These are phyloP conservation scores for Nicotiana benthamiana DNA, from an alignment of 257 asterid genomes.

Conservation along the genomic window DNA sequence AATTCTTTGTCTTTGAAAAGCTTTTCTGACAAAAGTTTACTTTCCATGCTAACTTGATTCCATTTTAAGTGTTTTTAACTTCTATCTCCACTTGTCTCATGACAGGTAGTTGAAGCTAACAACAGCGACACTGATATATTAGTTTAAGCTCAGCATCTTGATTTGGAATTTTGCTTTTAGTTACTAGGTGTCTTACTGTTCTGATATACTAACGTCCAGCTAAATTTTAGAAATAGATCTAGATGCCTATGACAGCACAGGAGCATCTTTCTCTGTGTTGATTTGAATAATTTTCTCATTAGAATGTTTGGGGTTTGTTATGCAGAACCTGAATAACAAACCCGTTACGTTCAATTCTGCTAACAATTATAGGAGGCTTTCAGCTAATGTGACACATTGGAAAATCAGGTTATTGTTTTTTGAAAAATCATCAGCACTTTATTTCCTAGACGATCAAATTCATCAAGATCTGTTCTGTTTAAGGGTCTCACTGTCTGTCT, in stretches of 20 bases:
- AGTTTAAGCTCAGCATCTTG: slow-evolving; percentile 20
- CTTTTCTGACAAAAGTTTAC: slow-evolving; percentile 25
- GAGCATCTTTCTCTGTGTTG: background rate
- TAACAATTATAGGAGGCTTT: background rate
- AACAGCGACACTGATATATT: slow-evolving; percentile 20
- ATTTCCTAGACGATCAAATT: background rate
- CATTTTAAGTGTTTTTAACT: slow-evolving; percentile 23
- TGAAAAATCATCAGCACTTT: background rate
- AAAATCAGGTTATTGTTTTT: background rate
- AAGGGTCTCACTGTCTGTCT: background rate
- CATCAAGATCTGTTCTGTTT: background rate
- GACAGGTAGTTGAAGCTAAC: slow-evolving; percentile 52
- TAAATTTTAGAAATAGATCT: background rate
- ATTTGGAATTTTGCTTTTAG: slow-evolving; percentile 4
- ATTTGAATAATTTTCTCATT: background rate
- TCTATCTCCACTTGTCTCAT: slow-evolving; percentile 26
- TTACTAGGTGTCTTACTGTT: slow-evolving; percentile 19
- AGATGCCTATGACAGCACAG: background rate
- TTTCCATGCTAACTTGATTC: slow-evolving; percentile 32
- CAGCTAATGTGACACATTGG: background rate
- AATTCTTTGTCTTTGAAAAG: slow-evolving; percentile 49
- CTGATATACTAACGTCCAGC: slow-evolving; percentile 20
- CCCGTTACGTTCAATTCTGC: background rate
- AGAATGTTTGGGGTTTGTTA: background rate
- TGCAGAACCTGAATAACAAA: background rate